These are phyloP conservation scores for Abortiporus biennis DNA, from an alignment of 1,284 basidiomycete genomes.

Conservation along the genomic window DNA sequence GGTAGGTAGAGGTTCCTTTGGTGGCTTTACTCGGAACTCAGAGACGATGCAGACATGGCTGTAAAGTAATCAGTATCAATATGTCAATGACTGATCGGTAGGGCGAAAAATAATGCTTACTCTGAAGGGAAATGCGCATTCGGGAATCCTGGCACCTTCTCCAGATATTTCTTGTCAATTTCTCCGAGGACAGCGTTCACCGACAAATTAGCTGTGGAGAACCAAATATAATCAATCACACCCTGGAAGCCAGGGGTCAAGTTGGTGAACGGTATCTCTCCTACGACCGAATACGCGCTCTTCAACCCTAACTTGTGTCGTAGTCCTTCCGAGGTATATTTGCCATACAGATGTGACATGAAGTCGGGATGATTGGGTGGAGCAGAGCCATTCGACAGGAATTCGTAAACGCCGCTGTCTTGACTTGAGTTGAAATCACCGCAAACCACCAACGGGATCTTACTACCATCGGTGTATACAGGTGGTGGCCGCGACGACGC, in stretches of 20 bases:
- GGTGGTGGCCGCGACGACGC: slow-evolving; percentile 49
- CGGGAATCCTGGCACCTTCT: slow-evolving; percentile 94
- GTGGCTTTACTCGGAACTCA: slow-evolving; percentile 74
- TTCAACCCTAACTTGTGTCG: slow-evolving; percentile 78
- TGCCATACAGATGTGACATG: slow-evolving; percentile 87
- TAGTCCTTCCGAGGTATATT: slow-evolving; percentile 88
- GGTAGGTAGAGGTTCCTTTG: slow-evolving; percentile 34
- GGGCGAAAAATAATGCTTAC: slow-evolving; percentile 45
- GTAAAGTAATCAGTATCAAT: slow-evolving; percentile 17
- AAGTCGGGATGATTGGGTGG: slow-evolving; percentile 87
- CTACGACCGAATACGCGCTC: slow-evolving; percentile 71
- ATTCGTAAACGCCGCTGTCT: slow-evolving; percentile 89
- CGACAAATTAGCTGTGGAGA: slow-evolving; percentile 72
- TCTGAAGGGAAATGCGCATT: slow-evolving; percentile 95
- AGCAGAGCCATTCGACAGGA: slow-evolving; percentile 70
- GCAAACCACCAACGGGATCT: slow-evolving; percentile 90
- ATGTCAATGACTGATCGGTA: slow-evolving; percentile 8
- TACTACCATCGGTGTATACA: slow-evolving; percentile 72
- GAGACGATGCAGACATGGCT: slow-evolving; percentile 64
- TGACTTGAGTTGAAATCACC: slow-evolving; percentile 95
- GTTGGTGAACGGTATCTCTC: slow-evolving; percentile 84
- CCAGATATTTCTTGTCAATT: slow-evolving; percentile 82
- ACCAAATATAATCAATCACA: slow-evolving; percentile 94
- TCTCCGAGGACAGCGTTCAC: slow-evolving; percentile 86
- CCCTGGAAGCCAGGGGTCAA: slow-evolving; percentile 83